Base-by-base conservation (phyloP, 805 yeast genomes). In the Metschnikowia gruessii region DNA sequence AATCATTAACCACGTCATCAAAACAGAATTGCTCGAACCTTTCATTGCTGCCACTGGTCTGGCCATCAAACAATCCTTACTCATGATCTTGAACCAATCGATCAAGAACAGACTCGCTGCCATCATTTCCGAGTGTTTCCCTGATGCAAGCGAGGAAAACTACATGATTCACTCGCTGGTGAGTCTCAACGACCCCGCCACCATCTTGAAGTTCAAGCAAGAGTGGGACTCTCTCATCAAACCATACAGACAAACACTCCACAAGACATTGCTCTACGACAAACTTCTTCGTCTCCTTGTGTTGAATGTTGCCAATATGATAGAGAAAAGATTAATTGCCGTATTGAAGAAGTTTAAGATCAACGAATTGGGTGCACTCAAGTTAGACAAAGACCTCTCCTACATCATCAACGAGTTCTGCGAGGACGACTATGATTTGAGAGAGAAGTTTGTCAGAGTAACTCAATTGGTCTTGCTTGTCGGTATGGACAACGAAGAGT, bases 391-490 rank as follows among this genome's bases (percentile, higher is more conserved):
- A 49, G 96, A 91, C 60, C 68, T 90, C 18, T 80, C 90, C 39
- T 73, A 79, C 22, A 75, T 92, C 29, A 86, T 94, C 42, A 77
- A 83, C 37, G 85, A 84, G 48, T 77, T 87, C 5, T 83, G 95
- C 40, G 83, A 81, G 41, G 80, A 81, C 46, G 71, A 83, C 58
- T 92, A 90, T 64, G 77, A 77, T 30, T 68, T 90, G 55, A 74
- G 97, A 49, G 94, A 88, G 50, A 79, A 80, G 55, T 92, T 92
- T 60, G 75, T 85, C 7, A 74, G 89, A 48, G 81, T 89, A 5
- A 89, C 96, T 0, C 98, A 92, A 62, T 75, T 94, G 36, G 85
- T 89, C 17, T 77, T 88, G 72, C 72, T 89, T 37, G 71, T 90
- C 34, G 94, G 95, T 4, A 76, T 89, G 67, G 97, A 89, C 55